These are phyloP conservation scores for Vigna mungo DNA, from an alignment of 306 rosid genomes.

Conservation along the genomic window DNA sequence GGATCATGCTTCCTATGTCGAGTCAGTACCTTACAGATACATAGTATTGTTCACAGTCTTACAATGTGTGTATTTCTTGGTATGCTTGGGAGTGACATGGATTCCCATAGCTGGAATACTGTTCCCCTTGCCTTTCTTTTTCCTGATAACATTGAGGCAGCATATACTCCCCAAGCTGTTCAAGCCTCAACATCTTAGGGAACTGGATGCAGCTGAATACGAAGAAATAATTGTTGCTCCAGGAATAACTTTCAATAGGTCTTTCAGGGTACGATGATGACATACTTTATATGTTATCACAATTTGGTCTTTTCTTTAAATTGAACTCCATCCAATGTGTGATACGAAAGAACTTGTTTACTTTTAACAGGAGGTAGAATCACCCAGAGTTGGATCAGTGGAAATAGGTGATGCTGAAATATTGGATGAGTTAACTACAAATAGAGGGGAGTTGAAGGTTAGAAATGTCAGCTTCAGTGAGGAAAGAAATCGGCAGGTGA, in stretches of 20 bases:
- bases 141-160: conserved; percentile 71
- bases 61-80: conserved; percentile 70
- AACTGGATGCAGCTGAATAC: conserved; percentile 84
- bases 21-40: conserved; percentile 69
- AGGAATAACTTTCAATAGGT: conserved; percentile 43
- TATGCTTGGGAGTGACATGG: conserved; percentile 73
- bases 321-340: not conserved
- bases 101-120: conserved; percentile 87
- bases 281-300: conserved; percentile 6
- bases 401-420: conserved; percentile 75
- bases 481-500: conserved; percentile 67
- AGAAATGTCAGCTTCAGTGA: conserved; percentile 67
- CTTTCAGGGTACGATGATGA: conserved; percentile 57
- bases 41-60: conserved; percentile 68
- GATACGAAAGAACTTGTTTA: not conserved
- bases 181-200: conserved; percentile 59
- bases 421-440: conserved; percentile 75
- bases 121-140: conserved; percentile 85
- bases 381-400: conserved; percentile 34
- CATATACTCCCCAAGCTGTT: conserved; percentile 74
- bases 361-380: conserved; percentile 57
- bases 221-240: conserved; percentile 72
- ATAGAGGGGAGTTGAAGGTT: conserved; percentile 83
- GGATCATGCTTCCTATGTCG: conserved; percentile 81
- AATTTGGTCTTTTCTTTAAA: not conserved